These are phyloP conservation scores for Jamesozyma lodderae DNA, from an alignment of 805 yeast species.

Conservation along the genomic window DNA sequence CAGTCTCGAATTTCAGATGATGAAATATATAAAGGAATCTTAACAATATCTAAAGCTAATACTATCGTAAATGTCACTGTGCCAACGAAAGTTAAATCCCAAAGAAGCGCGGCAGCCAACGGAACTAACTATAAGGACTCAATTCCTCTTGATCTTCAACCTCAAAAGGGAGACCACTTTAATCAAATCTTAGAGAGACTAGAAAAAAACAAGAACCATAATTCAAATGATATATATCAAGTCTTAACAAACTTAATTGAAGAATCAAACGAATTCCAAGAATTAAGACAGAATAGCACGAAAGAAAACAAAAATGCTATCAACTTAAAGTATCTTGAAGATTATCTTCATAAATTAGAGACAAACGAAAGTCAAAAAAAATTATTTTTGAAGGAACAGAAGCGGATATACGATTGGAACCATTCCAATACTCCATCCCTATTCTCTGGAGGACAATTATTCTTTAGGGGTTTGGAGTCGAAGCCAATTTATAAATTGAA, in stretches of 20 bases:
- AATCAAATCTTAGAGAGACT: constrained; percentile 3
- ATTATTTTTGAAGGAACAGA: constrained; percentile 14
- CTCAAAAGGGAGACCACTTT: constrained; percentile 1
- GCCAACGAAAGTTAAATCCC: background rate
- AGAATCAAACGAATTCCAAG: constrained; percentile 6
- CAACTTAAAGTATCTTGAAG: constrained; percentile 13
- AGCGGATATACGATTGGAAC: constrained; percentile 21
- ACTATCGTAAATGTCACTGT: constrained; percentile 1
- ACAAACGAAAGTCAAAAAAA: constrained; percentile 15
- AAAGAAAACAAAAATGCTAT: constrained; percentile 1
- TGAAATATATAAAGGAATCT: constrained; percentile 3
- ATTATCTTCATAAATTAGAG: constrained; percentile 17
- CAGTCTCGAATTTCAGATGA: constrained; percentile 1
- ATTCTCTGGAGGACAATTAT: constrained; percentile 16
- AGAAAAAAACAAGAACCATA: background rate
- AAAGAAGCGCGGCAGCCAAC: background rate
- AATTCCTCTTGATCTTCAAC: background rate
- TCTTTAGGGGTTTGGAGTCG: constrained; percentile 8
- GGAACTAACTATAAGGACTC: background rate
- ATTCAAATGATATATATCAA: constrained; percentile 9
- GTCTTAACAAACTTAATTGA: constrained; percentile 7
- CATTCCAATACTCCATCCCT: constrained; percentile 3
- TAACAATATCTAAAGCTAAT: no score
- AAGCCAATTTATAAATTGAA: background rate
- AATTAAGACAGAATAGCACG: background rate